Evolutionary conservation across 1,284 basidiomycete species (phyloP).

Genomic region (Apiotrichum mycotoxinovorans): DNA sequence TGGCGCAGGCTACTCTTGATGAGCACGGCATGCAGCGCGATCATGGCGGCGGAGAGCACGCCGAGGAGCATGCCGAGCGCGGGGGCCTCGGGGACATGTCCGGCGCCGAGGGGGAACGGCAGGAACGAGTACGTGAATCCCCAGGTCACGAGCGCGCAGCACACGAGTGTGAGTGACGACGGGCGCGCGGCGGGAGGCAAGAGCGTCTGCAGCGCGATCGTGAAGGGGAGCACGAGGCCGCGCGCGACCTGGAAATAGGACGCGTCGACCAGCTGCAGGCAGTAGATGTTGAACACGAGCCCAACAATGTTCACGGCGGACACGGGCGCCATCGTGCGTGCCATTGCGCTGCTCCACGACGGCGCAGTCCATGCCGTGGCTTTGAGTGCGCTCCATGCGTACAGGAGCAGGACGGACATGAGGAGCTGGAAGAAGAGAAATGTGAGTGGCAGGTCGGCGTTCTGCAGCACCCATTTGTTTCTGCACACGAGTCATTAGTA

Average conservation of each 20-base stretch:
- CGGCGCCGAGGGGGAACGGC: constrained; percentile 13
- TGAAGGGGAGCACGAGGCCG: constrained; percentile 71
- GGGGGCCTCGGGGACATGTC: constrained; percentile 13
- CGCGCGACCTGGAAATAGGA: constrained; percentile 76
- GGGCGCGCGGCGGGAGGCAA: constrained; percentile 14
- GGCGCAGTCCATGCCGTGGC: background rate
- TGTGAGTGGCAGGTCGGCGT: constrained; percentile 63
- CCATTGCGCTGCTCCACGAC: background rate
- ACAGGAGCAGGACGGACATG: constrained; percentile 60
- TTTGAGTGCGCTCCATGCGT: background rate
- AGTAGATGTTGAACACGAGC: constrained; percentile 71
- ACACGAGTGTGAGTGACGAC: constrained; percentile 18
- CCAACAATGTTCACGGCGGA: constrained; percentile 61
- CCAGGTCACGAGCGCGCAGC: constrained; percentile 30
- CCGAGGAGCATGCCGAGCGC: constrained; percentile 36
- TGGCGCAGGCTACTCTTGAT: constrained; percentile 27
- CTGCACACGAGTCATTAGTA: constrained; percentile 12
- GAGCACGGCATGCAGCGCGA: constrained; percentile 33
- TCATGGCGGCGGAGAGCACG: constrained; percentile 21
- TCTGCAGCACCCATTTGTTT: constrained; percentile 56
- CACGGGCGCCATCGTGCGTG: background rate
- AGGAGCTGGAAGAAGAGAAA: constrained; percentile 67
- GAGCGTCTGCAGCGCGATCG: constrained; percentile 52
- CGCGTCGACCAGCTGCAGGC: constrained; percentile 68
- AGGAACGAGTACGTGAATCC: constrained; percentile 33